These are phyloP conservation scores for Microcera coccophila DNA, from an alignment of 2,329 filamentous ascomycete species.

Conservation along the genomic window DNA sequence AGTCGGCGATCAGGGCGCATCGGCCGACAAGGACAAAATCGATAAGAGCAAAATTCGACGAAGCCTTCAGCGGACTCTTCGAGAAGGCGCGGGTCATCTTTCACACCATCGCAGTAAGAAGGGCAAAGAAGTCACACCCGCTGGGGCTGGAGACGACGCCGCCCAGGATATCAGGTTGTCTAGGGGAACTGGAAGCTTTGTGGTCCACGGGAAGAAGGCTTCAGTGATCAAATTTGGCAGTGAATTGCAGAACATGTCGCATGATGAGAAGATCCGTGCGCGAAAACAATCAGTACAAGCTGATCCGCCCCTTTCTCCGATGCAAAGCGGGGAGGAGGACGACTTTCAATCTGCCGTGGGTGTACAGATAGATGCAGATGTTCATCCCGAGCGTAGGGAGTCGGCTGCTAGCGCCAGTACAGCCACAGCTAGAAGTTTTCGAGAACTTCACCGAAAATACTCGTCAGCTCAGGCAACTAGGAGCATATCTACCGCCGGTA, in stretches of 20 bases:
- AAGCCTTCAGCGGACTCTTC: conserved; percentile 83
- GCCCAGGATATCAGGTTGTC: conserved; percentile 64
- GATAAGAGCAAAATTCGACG: conserved; percentile 71
- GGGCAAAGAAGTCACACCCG: conserved; percentile 56
- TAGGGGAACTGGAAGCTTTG: conserved; percentile 83
- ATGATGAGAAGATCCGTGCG: conserved; percentile 67
- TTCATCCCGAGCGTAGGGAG: conserved; percentile 48
- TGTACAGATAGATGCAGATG: conserved; percentile 38
- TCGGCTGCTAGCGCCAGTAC: conserved; percentile 64
- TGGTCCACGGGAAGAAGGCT: conserved; percentile 95
- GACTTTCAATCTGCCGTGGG: conserved; percentile 53
- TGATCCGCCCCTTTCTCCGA: conserved; percentile 33
- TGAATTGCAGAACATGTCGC: conserved; percentile 76
- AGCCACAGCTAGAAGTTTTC: conserved; percentile 62
- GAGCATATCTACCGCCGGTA: conserved; percentile 37
- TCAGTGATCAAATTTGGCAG: conserved; percentile 94
- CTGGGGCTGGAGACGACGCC: conserved; percentile 34
- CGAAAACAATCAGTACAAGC: conserved; percentile 48
- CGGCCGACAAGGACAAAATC: conserved; percentile 45
- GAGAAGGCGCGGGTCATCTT: conserved; percentile 68
- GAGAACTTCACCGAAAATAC: conserved; percentile 58
- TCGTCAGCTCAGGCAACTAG: conserved; percentile 50
- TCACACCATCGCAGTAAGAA: conserved; percentile 69
- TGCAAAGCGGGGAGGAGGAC: conserved; percentile 37
- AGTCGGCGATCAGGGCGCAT: conserved; percentile 31